Percentiles rank a stretch among this genome's conserved stretches.
Conservation (phyloP, 1,139 yeast species). For the Blastobotrys ciferrii region DNA sequence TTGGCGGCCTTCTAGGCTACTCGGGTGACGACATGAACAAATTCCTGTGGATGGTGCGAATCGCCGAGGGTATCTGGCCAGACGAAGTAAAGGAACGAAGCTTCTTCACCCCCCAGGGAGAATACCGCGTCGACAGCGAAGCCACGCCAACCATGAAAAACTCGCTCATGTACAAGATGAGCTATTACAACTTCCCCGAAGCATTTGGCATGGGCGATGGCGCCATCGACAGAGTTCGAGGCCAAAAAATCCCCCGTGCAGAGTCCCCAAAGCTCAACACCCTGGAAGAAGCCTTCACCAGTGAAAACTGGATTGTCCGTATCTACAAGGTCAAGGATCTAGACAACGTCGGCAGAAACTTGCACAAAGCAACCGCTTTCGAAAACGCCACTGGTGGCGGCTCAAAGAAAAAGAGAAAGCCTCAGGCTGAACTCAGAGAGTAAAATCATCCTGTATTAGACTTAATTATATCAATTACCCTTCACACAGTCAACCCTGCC, state of each 20-base stretch:
- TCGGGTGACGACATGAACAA: constrained; percentile 97
- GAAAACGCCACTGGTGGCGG: constrained; percentile 32
- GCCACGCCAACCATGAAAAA: constrained; percentile 86
- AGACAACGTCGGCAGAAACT: constrained; percentile 82
- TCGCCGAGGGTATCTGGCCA: constrained; percentile 99
- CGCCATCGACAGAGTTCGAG: constrained; percentile 82
- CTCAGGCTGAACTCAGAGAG: constrained; percentile 27
- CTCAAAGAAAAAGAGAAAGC: constrained; percentile 25
- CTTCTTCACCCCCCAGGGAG: constrained; percentile 82
- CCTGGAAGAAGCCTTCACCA: constrained; percentile 90
- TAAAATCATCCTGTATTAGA: constrained; percentile 13
- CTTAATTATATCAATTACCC: neutral
- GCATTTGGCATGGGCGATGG: constrained; percentile 58
- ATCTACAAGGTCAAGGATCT: constrained; percentile 88
- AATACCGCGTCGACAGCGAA: constrained; percentile 76
- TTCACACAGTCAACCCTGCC: no score
- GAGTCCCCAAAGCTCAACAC: constrained; percentile 64
- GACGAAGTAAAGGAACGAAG: constrained; percentile 87
- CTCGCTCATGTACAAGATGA: constrained; percentile 92
- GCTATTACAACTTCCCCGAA: constrained; percentile 82
- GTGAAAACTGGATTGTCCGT: constrained; percentile 96
- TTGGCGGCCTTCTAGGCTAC: constrained; percentile 92
- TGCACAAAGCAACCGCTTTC: constrained; percentile 27
- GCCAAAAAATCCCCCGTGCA: constrained; percentile 60
- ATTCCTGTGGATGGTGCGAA: constrained; percentile 98